Conservation (phyloP, 2,329 filamentous ascomycete species). For the Cladophialophora carrionii region DNA sequence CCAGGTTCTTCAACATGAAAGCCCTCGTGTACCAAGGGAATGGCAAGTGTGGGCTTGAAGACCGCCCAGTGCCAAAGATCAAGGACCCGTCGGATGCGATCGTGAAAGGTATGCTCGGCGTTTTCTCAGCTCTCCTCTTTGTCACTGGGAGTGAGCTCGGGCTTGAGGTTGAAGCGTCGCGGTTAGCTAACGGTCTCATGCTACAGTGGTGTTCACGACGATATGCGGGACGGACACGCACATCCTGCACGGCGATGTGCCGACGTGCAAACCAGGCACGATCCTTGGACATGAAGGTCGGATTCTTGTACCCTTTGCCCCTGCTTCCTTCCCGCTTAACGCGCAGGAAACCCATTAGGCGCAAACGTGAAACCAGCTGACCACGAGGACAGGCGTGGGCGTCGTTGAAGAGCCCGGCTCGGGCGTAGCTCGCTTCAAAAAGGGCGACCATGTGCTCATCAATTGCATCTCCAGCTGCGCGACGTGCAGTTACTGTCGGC, state of each 20-base stretch:
- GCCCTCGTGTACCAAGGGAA: constrained; percentile 52
- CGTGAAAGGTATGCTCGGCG: constrained; percentile 42
- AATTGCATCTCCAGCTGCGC: constrained; percentile 58
- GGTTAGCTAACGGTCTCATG: background rate
- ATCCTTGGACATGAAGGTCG: constrained; percentile 58
- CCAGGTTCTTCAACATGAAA: constrained; percentile 46
- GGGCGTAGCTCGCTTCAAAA: constrained; percentile 51
- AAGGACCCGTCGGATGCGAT: constrained; percentile 53
- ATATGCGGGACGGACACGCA: constrained; percentile 62
- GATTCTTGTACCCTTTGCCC: background rate
- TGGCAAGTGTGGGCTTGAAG: constrained; percentile 46
- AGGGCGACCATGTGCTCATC: constrained; percentile 58
- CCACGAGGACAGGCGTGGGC: constrained; percentile 45
- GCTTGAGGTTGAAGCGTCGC: background rate
- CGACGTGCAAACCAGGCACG: constrained; percentile 51
- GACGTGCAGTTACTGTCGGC: constrained; percentile 56
- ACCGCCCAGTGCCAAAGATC: constrained; percentile 51
- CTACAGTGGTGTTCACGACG: constrained; percentile 50
- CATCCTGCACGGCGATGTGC: constrained; percentile 59
- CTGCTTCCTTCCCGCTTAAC: too few relatives aligned
- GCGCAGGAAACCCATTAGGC: background rate
- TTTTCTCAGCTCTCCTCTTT: background rate
- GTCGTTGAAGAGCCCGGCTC: constrained; percentile 52
- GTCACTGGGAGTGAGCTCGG: background rate
- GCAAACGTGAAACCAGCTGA: background rate